Evolutionary conservation across 2,329 filamentous ascomycete genomes (phyloP), one percentile per base, ranked within the genome.

Genomic region (Ciborinia camelliae): DNA sequence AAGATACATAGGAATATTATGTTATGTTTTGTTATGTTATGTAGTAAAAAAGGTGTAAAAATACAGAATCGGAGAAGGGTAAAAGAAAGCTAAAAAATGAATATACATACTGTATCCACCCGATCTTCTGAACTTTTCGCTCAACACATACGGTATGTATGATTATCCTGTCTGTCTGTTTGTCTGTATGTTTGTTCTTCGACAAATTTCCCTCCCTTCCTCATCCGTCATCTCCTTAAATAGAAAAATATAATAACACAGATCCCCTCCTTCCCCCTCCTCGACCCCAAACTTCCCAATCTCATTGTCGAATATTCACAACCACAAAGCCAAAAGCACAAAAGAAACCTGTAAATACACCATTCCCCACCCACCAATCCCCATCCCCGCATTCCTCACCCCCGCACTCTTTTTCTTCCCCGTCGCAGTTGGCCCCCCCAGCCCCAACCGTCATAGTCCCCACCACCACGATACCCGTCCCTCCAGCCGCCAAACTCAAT

Each of bases 391-490:
- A n/a, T n/a, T n/a, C 7, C 18, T 30, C n/a, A 59, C 68, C 7
- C 53, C 63, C 20, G 60, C 69, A 63, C 71, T 71, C 70, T 73
- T 73, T 60, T 66, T 68, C 20, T 53, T 67, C 8, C 63, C 64
- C 1, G 71, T 70, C 2, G 63, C 64, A 1, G 71, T 70, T 2
- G 48, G 48, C 43, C 4, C 59, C 63, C 5, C 58, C 67, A 7
- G 65, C 69, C 3, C 65, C 71, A 26, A 72, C 63, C 1, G 70
- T 72, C 12, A 71, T 69, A 2, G 71, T 74, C 2, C 71, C 70
- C 15, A 73, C 66, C 23, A 73, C 68, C 20, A 70, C 63, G 5
- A 73, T 63, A 1, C 66, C 67, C 0, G 66, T 71, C 4, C 71
- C 71, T 8, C 64, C 61, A 4, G 69, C 65, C 10, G 69, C 68